Conservation (phyloP, 495 filamentous ascomycete species). For the Penicillium paradoxum region DNA sequence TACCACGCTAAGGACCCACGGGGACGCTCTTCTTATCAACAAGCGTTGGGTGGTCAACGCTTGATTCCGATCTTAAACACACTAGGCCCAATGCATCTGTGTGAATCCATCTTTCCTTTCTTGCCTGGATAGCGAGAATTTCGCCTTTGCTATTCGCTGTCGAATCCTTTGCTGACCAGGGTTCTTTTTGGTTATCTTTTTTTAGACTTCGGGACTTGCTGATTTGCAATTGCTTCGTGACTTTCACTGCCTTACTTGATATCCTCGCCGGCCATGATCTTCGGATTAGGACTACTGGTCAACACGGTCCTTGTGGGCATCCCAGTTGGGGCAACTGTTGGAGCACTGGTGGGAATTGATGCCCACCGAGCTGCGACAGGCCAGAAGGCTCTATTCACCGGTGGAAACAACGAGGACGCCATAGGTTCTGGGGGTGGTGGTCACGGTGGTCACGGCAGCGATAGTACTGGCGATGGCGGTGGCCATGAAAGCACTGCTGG, state of each 20-base stretch:
- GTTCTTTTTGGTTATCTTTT: background rate
- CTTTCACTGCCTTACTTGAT: background rate
- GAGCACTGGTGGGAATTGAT: conserved; percentile 36
- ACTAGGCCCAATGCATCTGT: conserved; percentile 1
- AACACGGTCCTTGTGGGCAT: conserved; percentile 35
- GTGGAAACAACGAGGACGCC: background rate
- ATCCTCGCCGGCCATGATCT: conserved; percentile 1
- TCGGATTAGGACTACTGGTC: conserved; percentile 28
- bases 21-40: background rate
- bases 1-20: background rate
- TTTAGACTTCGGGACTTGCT: background rate
- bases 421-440: background rate
- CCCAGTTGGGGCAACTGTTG: conserved; percentile 35
- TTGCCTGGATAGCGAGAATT: background rate
- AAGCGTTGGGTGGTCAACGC: background rate
- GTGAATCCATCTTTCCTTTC: background rate
- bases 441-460: background rate
- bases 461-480: conserved; percentile 2
- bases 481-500: conserved; percentile 1
- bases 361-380: conserved; percentile 28
- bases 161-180: background rate
- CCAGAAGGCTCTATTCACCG: conserved; percentile 24
- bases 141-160: conserved; percentile 1
- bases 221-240: background rate
- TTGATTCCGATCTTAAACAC: background rate